Evolutionary conservation across 768 basidiomycete genomes (phyloP).

Genomic region (Termitomyces sp.): DNA sequence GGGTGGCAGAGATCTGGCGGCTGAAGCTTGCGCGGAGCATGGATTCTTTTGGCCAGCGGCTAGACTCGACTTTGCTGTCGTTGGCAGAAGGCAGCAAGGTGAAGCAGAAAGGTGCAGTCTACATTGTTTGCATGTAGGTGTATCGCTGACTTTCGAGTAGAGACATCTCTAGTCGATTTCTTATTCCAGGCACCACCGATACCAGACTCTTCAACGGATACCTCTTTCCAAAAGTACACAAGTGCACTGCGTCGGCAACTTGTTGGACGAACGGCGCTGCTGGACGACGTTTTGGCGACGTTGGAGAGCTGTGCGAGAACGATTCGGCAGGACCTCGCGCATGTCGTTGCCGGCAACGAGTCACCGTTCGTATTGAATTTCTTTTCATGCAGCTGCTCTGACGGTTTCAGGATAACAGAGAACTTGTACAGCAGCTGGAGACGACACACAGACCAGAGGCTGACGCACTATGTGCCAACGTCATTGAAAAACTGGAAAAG

Average conservation of each 20-base stretch:
- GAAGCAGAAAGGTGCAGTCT: constrained; percentile 21
- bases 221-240: constrained; percentile 58
- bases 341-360: constrained; percentile 34
- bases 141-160: constrained; percentile 26
- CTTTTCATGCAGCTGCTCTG: not conserved
- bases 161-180: constrained; percentile 43
- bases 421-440: constrained; percentile 35
- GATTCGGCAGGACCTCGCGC: constrained; percentile 54
- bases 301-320: constrained; percentile 56
- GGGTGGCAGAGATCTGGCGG: constrained; percentile 58
- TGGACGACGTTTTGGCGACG: constrained; percentile 50
- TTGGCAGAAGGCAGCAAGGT: constrained; percentile 21
- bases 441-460: constrained; percentile 46
- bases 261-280: constrained; percentile 53
- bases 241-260: constrained; percentile 54
- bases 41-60: constrained; percentile 36
- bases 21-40: constrained; percentile 36
- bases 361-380: constrained; percentile 31
- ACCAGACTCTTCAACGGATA: constrained; percentile 39
- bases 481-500: constrained; percentile 36
- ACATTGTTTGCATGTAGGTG: not conserved
- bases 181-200: constrained; percentile 51
- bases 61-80: constrained; percentile 33
- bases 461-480: constrained; percentile 34
- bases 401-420: constrained; percentile 22